Evolutionary conservation across 371 early-diverging fungal genomes (phyloP), one percentile per base, ranked within the genome.

Genomic region (Apophysomyces ossiformis): DNA sequence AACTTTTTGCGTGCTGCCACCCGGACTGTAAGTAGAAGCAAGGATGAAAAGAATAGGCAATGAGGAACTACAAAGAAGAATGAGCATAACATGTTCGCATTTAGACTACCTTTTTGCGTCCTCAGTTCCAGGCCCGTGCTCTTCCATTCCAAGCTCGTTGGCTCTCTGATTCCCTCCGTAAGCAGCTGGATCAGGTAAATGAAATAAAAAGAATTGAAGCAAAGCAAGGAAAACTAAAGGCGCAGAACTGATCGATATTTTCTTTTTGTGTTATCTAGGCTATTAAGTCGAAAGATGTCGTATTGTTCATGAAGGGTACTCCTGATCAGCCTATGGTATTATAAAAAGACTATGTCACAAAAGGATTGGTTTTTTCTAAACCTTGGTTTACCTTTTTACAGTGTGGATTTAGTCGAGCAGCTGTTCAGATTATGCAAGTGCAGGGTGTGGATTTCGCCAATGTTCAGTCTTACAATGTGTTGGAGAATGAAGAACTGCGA

Each of bases 241-340:
- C 1, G 32, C 32, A 2, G 2, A 26, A 1, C 32, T 26, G 32
- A 26, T 3, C 38, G 13, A 13, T 4, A 9, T 18, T 26, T 9
- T 35, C 8, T 38, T 26, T 50, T 21, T 9, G 16, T 21, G n/a
- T 18, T 54, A 16, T 59, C 32, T 69, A 92, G 92, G 89, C 86
- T 47, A 79, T 93, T 67, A 87, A 88, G 46, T 79, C 79, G 2
- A 89, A 89, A 67, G 87, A 87, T 58, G 81, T 96, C 38, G 86
- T 92, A 12, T 85, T 98, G 57, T 98, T 96, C 74, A 96, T 98
- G 96, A 98, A 98, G 86, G 98, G 98, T 74, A 94, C 95, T 56
- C 94, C 94, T 59, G 90, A 92, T 63, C 84, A 85, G 41, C 98
- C 98, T 50, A 85, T 89, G 90, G 90, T 89, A 82, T 26, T 26